phyloP scores from a whole-genome alignment of 192 early-diverging fungal species.

The Neocallimastix lanati region DNA sequence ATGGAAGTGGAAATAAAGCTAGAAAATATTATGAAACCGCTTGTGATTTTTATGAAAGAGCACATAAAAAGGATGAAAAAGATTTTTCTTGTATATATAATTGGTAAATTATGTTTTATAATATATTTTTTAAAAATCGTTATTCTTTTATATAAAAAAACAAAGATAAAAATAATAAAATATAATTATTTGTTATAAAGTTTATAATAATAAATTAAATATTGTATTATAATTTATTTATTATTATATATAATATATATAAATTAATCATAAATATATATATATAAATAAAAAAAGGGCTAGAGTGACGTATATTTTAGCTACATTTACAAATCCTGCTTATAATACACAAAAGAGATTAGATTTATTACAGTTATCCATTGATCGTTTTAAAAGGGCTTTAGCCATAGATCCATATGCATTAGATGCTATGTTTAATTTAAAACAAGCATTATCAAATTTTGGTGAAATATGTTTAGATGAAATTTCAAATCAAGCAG shows the following conservation, averaged over 20 bases:
- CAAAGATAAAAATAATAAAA: too few species aligned
- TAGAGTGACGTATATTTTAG: neutral
- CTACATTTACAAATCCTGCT: neutral
- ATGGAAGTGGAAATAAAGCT: constrained; percentile 46
- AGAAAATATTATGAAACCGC: constrained; percentile 44
- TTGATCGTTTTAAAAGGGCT: neutral
- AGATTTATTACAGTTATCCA: neutral
- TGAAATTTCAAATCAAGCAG: neutral
- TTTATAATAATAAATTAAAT: too few species aligned
- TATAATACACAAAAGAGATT: neutral
- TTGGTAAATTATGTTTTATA: too few species aligned
- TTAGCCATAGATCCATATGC: neutral
- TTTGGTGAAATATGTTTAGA: neutral
- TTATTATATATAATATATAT: too few species aligned
- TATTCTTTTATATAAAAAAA: too few species aligned
- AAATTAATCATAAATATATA: too few species aligned
- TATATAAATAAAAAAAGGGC: neutral
- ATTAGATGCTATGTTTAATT: neutral
- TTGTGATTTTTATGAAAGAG: constrained; percentile 40
- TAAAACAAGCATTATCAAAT: neutral
- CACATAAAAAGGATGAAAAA: constrained; percentile 5
- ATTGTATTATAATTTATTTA: too few species aligned
- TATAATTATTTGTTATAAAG: too few species aligned
- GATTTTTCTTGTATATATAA: neutral
- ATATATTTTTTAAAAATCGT: too few species aligned